Evolutionary conservation across 2,329 filamentous ascomycete genomes (phyloP).

Genomic region (Epichloe glyceriae): DNA sequence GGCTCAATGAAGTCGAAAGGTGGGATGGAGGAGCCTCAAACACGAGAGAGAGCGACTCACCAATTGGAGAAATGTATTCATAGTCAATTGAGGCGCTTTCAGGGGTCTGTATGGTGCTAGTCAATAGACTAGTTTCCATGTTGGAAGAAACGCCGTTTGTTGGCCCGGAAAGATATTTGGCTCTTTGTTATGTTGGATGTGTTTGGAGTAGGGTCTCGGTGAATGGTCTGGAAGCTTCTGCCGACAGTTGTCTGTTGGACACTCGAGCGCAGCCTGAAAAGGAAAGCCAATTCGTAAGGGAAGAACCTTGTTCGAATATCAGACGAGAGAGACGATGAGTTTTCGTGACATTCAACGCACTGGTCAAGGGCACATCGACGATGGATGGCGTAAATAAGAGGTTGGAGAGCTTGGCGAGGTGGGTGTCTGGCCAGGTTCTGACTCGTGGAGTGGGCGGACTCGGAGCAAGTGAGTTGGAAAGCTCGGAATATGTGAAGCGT

Average conservation of each 20-base stretch:
- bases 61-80: constrained; percentile 40
- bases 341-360: neutral
- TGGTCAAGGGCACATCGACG: neutral
- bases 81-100: constrained; percentile 29
- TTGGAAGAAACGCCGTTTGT: constrained; percentile 6
- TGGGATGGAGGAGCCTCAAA: neutral
- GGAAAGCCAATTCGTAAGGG: constrained; percentile 16
- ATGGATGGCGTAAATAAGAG: too few species aligned
- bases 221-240: too few species aligned
- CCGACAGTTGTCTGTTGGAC: neutral
- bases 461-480: too few species aligned
- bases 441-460: too few species aligned
- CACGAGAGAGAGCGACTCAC: constrained; percentile 26
- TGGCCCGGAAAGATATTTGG: neutral
- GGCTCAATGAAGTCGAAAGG: constrained; percentile 8
- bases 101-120: constrained; percentile 25
- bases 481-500: neutral
- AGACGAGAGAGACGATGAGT: neutral
- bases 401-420: too few species aligned
- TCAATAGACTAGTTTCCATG: constrained; percentile 27
- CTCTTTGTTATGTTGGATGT: neutral
- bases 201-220: too few species aligned
- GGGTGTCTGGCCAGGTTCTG: too few species aligned
- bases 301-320: neutral
- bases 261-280: constrained; percentile 4